Conservation (phyloP, 1,284 basidiomycete genomes). For the Amylostereum areolatum region DNA sequence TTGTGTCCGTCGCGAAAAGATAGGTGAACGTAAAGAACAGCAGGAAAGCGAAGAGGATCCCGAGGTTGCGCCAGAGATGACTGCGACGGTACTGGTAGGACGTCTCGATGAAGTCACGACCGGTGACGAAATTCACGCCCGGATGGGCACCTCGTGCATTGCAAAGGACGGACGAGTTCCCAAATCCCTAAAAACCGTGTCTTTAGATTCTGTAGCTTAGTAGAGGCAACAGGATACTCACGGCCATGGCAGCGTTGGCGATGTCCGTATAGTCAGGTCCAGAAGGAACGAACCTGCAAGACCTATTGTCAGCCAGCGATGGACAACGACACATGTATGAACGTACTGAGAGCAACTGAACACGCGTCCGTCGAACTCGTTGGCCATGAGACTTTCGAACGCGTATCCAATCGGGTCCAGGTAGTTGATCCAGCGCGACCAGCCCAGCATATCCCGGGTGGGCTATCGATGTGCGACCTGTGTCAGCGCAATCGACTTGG, state of each 20-base stretch:
- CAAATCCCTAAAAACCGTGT: too few species aligned
- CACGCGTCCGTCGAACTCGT: conserved; percentile 34
- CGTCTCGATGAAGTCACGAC: conserved; percentile 52
- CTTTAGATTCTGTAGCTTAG: too few species aligned
- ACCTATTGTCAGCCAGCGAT: too few species aligned
- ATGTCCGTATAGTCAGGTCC: conserved; percentile 58
- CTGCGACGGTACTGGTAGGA: conserved; percentile 43
- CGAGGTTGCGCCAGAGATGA: conserved; percentile 56
- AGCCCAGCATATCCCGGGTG: conserved; percentile 73
- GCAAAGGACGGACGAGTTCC: conserved; percentile 54
- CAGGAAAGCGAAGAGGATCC: conserved; percentile 57
- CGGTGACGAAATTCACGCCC: conserved; percentile 43
- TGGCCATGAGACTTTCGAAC: conserved; percentile 37
- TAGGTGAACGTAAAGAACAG: conserved; percentile 62
- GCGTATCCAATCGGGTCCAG: conserved; percentile 58
- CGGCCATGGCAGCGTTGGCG: too few species aligned
- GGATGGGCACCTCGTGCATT: conserved; percentile 47
- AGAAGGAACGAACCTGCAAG: conserved; percentile 26
- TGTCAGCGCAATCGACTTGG: too few species aligned
- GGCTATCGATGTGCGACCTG: too few species aligned
- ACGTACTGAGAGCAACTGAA: conserved; percentile 29
- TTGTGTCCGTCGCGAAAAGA: conserved; percentile 54
- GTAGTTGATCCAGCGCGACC: conserved; percentile 85
- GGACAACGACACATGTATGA: too few species aligned
- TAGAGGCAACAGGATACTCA: too few species aligned